Evolutionary conservation across 768 basidiomycete species (phyloP).

Genomic region (Cystofilobasidium bisporidii): DNA sequence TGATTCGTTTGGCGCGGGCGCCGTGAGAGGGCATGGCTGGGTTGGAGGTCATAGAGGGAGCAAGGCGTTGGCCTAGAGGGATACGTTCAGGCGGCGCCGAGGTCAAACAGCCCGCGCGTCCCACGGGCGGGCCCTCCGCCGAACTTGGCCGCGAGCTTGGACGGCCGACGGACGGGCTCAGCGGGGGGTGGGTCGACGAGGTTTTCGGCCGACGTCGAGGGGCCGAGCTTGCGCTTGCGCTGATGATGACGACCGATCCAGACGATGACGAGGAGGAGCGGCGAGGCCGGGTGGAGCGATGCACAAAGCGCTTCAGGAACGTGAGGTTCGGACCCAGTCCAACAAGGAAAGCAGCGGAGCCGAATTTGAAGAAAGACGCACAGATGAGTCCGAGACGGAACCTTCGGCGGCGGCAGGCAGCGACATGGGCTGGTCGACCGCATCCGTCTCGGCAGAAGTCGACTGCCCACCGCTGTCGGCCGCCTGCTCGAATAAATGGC

Average conservation of each 20-base stretch:
- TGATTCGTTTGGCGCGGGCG: too few relatives aligned
- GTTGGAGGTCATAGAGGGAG: background rate
- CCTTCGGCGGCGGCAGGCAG: too few relatives aligned
- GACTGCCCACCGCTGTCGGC: too few relatives aligned
- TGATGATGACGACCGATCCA: background rate
- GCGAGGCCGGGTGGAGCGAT: background rate
- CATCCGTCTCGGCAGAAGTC: too few relatives aligned
- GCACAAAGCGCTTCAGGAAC: background rate
- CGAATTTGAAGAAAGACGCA: background rate
- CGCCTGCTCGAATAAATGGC: too few relatives aligned
- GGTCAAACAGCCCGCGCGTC: background rate
- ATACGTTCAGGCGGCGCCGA: background rate
- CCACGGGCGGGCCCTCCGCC: background rate
- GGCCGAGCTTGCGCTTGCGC: conserved; percentile 6
- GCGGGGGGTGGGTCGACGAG: background rate
- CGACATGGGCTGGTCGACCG: too few relatives aligned
- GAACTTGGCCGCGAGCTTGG: background rate
- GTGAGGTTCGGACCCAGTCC: background rate
- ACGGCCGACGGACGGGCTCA: background rate
- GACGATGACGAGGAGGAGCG: background rate
- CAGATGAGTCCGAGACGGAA: background rate
- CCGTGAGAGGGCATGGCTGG: background rate
- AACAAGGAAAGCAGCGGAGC: background rate
- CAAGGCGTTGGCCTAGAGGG: background rate
- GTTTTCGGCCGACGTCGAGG: background rate